Evolutionary conservation across 768 basidiomycete species (phyloP).

Genomic region (Fomitopsis serialis): DNA sequence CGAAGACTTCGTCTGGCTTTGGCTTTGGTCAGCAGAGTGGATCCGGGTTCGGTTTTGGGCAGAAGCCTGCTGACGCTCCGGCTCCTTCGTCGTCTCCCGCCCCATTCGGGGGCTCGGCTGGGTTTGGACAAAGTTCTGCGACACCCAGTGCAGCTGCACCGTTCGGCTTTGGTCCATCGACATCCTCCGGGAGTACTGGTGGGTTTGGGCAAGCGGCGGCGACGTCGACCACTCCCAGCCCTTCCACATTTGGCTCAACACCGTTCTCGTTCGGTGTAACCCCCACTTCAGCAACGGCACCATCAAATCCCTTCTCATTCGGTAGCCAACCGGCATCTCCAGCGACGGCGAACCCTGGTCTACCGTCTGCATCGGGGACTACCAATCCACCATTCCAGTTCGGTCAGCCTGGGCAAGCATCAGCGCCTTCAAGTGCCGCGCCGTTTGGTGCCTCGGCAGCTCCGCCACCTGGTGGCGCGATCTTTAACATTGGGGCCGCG

Average conservation of each 20-base stretch:
- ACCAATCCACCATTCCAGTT: constrained; percentile 19
- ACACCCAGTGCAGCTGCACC: constrained; percentile 9
- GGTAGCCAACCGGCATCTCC: constrained; percentile 27
- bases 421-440: constrained; percentile 17
- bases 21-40: constrained; percentile 42
- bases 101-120: constrained; percentile 33
- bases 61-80: constrained; percentile 19
- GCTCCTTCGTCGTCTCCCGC: constrained; percentile 12
- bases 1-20: constrained; percentile 30
- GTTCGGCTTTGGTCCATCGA: constrained; percentile 22
- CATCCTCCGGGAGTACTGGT: constrained; percentile 6
- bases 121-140: constrained; percentile 35
- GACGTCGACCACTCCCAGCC: constrained; percentile 20
- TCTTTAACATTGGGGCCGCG: constrained; percentile 27
- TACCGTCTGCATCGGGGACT: constrained; percentile 16
- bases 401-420: constrained; percentile 13
- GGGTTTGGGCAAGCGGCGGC: constrained; percentile 21
- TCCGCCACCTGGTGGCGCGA: constrained; percentile 12
- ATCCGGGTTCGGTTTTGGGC: constrained; percentile 44
- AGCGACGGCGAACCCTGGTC: constrained; percentile 19
- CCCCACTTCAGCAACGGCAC: constrained; percentile 24
- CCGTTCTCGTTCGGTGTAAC: constrained; percentile 21
- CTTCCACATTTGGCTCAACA: constrained; percentile 23
- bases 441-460: constrained; percentile 21
- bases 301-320: constrained; percentile 27